Evolutionary conservation across 192 early-diverging fungal species (phyloP).

Genomic region (Entomortierella parvispora): DNA sequence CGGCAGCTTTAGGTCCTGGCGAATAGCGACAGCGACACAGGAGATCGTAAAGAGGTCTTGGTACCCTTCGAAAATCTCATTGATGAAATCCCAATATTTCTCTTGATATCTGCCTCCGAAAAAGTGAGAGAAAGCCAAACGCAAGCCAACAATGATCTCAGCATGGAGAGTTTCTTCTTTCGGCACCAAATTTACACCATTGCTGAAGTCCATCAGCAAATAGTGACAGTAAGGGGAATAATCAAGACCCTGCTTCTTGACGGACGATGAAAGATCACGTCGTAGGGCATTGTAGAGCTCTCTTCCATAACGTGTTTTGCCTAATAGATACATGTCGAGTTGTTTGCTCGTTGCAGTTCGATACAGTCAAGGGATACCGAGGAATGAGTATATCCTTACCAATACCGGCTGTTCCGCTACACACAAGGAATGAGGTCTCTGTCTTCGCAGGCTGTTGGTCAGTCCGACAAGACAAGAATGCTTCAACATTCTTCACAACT

Average conservation of each 20-base stretch:
- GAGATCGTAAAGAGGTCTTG: no score
- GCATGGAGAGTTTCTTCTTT: neutral
- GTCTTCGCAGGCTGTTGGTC: neutral
- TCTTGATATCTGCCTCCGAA: neutral
- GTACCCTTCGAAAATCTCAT: no score
- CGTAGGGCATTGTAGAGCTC: slow-evolving; percentile 3
- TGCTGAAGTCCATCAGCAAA: slow-evolving; percentile 10
- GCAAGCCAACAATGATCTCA: slow-evolving; percentile 13
- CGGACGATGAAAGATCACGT: neutral
- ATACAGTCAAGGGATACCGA: no score
- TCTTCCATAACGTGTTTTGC: slow-evolving; percentile 9
- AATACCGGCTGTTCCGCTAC: slow-evolving; percentile 16
- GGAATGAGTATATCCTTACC: slow-evolving; percentile 7
- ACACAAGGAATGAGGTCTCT: slow-evolving; percentile 17
- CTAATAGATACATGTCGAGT: neutral
- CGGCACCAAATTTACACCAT: neutral
- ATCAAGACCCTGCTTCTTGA: neutral
- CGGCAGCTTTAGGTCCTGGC: no score
- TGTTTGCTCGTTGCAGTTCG: no score
- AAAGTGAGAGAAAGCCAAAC: slow-evolving; percentile 7
- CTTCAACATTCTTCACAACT: slow-evolving; percentile 6
- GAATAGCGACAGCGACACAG: no score
- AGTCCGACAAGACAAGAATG: slow-evolving; percentile 1
- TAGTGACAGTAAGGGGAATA: slow-evolving; percentile 8
- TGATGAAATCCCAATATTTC: neutral